These are phyloP conservation scores for Cryptococcus sp. DNA, from an alignment of 1,284 basidiomycete genomes.

Conservation along the genomic window DNA sequence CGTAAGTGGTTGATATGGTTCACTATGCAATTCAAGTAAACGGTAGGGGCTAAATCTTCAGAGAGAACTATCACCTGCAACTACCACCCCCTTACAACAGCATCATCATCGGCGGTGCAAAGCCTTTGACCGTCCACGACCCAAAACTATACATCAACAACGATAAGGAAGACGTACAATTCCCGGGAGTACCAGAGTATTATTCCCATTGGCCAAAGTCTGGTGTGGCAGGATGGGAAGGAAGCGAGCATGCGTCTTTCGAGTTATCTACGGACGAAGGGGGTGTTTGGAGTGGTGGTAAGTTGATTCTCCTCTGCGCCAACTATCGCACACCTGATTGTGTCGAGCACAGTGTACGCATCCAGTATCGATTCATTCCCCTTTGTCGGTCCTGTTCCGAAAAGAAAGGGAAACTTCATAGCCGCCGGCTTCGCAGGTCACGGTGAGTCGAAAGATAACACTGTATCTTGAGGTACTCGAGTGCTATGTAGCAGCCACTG, in stretches of 20 bases:
- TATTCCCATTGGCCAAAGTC: conserved; percentile 21
- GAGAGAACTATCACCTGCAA: conserved; percentile 31
- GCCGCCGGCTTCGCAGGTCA: conserved; percentile 29
- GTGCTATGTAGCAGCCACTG: background rate
- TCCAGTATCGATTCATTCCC: conserved; percentile 25
- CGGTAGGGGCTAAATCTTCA: background rate
- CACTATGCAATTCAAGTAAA: too few species aligned
- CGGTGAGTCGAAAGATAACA: conserved; percentile 16
- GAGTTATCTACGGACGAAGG: conserved; percentile 17
- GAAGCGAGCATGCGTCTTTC: conserved; percentile 16
- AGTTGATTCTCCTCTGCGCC: background rate
- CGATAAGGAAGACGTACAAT: conserved; percentile 24
- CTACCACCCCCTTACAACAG: conserved; percentile 29
- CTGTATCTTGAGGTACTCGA: background rate
- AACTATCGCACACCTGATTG: background rate
- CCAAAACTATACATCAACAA: conserved; percentile 19
- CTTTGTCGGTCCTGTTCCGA: conserved; percentile 24
- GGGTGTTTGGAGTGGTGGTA: conserved; percentile 33
- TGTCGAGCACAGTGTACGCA: conserved; percentile 13
- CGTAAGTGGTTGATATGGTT: conserved; percentile 13
- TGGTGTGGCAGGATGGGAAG: conserved; percentile 25
- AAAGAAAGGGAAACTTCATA: conserved; percentile 21
- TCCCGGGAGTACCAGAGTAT: conserved; percentile 25
- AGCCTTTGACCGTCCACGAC: conserved; percentile 21
- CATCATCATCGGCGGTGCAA: conserved; percentile 35